Percentiles rank a stretch among this genome's conserved stretches.
Conservation (phyloP, 106 monocot genomes). For the Dendrobium catenatum region DNA sequence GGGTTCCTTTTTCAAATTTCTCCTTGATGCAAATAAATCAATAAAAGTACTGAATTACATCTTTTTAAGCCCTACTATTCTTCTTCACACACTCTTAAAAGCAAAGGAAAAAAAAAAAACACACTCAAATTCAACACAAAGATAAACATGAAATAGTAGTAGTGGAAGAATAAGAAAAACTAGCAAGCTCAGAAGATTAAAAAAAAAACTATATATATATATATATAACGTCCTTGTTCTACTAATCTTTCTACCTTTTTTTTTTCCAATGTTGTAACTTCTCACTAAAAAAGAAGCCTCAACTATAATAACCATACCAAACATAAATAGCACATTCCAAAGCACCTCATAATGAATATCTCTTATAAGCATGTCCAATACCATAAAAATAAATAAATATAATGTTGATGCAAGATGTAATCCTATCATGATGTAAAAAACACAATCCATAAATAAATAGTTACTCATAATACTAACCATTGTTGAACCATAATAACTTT, state of each 20-base stretch:
- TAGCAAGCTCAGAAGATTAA: too few relatives aligned
- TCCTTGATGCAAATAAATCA: too few relatives aligned
- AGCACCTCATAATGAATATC: background rate
- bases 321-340: background rate
- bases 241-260: background rate
- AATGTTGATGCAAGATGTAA: background rate
- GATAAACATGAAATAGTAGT: too few relatives aligned
- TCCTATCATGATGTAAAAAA: background rate
- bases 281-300: background rate
- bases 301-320: background rate
- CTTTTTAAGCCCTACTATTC: too few relatives aligned
- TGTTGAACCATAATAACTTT: background rate
- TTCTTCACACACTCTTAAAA: too few relatives aligned
- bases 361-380: background rate
- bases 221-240: too few relatives aligned
- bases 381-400: background rate
- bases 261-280: background rate
- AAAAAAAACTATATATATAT: too few relatives aligned
- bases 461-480: background rate
- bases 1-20: too few relatives aligned
- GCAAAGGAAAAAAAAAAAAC: too few relatives aligned
- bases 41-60: too few relatives aligned
- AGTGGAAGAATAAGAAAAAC: too few relatives aligned
- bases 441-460: background rate
- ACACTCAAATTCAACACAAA: too few relatives aligned